A percentile compares a stretch with the other conserved stretches of the same genome.
phyloP scores from a whole-genome alignment of 2,329 filamentous ascomycete species.

The Aureobasidium melanogenum region DNA sequence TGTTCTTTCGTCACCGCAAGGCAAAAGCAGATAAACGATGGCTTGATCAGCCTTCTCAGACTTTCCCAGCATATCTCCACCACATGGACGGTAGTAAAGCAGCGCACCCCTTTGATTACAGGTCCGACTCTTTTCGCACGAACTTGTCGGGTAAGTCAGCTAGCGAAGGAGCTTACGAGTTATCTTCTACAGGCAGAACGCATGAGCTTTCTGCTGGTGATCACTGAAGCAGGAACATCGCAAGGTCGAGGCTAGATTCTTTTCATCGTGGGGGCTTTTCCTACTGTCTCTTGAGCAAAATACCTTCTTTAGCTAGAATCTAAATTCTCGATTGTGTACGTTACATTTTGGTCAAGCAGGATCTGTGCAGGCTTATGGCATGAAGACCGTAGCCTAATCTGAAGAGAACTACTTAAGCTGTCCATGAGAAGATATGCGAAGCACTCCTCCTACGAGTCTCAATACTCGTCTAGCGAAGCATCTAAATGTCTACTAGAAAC shows the following conservation, averaged over 20 bases:
- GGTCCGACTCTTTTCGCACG: background rate
- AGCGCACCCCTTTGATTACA: background rate
- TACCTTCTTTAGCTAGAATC: background rate
- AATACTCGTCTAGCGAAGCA: too few relatives aligned
- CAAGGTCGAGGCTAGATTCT: background rate
- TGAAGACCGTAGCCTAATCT: too few relatives aligned
- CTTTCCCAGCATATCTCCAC: background rate
- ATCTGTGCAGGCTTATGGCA: background rate
- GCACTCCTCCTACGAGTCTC: too few relatives aligned
- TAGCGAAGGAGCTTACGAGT: background rate
- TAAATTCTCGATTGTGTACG: background rate
- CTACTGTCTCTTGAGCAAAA: background rate
- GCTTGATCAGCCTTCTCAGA: background rate
- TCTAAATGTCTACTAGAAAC: too few relatives aligned
- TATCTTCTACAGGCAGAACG: background rate
- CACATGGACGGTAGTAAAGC: background rate
- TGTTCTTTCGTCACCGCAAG: background rate
- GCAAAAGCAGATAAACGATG: background rate
- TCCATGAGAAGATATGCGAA: too few relatives aligned
- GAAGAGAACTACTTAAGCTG: too few relatives aligned
- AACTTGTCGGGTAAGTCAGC: background rate
- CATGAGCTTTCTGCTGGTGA: background rate
- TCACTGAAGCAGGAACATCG: background rate
- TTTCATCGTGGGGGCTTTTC: background rate
- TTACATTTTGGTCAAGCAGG: background rate